Evolutionary conservation across 2,329 filamentous ascomycete species (phyloP).

Genomic region (Elsinoe necatrix): DNA sequence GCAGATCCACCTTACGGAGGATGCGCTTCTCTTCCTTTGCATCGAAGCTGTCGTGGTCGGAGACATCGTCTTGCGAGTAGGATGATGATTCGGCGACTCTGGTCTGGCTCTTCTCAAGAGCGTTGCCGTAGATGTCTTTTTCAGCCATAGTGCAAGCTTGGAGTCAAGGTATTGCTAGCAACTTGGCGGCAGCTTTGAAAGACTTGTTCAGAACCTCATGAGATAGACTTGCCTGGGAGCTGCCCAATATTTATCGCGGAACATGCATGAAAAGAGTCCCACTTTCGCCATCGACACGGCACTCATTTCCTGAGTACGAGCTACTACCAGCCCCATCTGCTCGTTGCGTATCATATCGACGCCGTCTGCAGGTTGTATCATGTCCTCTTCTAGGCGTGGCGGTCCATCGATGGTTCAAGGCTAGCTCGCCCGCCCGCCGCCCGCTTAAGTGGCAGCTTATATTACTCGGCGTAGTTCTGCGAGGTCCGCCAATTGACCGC

Average conservation of each 20-base stretch:
- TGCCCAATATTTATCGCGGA: background rate
- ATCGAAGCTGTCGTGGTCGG: background rate
- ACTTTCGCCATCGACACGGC: background rate
- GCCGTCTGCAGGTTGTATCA: slow-evolving; percentile 3
- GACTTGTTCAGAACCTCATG: slow-evolving; percentile 10
- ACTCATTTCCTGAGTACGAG: slow-evolving; percentile 7
- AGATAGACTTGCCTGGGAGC: background rate
- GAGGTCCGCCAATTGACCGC: slow-evolving; percentile 12
- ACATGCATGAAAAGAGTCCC: background rate
- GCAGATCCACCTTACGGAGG: slow-evolving; percentile 12
- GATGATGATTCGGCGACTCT: background rate
- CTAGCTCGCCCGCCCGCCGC: background rate
- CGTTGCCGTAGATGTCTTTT: background rate
- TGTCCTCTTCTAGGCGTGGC: background rate
- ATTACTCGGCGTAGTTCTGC: slow-evolving; percentile 5
- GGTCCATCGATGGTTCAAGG: background rate
- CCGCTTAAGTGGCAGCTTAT: slow-evolving; percentile 6
- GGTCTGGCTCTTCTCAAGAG: background rate
- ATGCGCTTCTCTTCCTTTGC: slow-evolving; percentile 9
- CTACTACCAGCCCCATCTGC: slow-evolving; percentile 2
- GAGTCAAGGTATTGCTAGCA: background rate
- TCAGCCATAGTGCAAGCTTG: slow-evolving; percentile 2
- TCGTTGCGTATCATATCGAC: background rate
- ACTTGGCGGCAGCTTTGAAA: slow-evolving; percentile 12
- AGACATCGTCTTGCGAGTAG: background rate